Evolutionary conservation across 2,329 filamentous ascomycete species (phyloP), one percentile per base, ranked within the genome.

Genomic region (Colletotrichum sp.): DNA sequence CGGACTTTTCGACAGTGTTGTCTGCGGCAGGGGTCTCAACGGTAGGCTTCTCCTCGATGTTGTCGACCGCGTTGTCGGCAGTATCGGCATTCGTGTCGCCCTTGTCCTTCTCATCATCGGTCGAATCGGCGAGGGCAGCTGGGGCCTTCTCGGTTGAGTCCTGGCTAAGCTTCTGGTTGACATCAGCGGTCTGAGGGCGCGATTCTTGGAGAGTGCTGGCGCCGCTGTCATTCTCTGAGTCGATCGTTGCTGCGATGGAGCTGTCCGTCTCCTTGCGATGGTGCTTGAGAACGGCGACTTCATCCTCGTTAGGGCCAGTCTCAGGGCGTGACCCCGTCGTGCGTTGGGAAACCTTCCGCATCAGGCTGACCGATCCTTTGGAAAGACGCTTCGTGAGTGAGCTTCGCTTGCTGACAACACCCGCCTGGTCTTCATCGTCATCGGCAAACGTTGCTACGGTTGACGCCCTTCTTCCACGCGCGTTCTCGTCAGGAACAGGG

Each of bases 361-460:
- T 77, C 7, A 88, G 72, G 18, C 75, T 77, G 15, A 80, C 83
- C 4, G 90, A 90, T 65, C 86, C 83, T 15, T 83, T 84, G 2
- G 91, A 92, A 3, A 91, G 81, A 21, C 88, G 86, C 66, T 88
- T 88, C 6, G 86, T 87, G 21, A 88, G 77, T 5, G 88, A 87
- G 16, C 81, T 80, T 26, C 84, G 83, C 68, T 82, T 84, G 78
- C 76, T 76, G 72, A 60, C 78, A 65, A 71, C 78, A 63, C 21
- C 74, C 12, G 77, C 81, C 58, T 69, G 75, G 13, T 83, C 80
- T 13, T 88, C 88, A 32, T 92, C 89, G 32, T 93, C 89, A 72
- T 94, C 93, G 18, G 93, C 93, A 79, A 93, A 89, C 0, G 94
- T 94, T 5, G 93, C 94, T 24, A 94, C 87, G 3, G 94, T 94